Evolutionary conservation across 192 early-diverging fungal genomes (phyloP), one percentile per base, ranked within the genome.

Genomic region (Glomus cerebriforme): DNA sequence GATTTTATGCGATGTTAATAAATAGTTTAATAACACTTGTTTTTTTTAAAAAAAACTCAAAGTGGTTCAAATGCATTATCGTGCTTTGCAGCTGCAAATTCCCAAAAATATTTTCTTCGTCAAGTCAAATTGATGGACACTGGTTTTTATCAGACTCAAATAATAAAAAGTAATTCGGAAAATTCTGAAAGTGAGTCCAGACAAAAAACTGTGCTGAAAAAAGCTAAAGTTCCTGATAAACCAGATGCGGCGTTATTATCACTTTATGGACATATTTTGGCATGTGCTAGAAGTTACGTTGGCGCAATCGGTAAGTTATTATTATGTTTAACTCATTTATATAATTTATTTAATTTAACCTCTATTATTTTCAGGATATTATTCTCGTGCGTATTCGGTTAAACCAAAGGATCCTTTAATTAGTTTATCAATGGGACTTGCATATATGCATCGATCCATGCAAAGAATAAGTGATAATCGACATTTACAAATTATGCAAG

Each of bases 381-480:
- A 92, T 79, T 71, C 87, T 35, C 82, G 90, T 70, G 86, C 94
- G 15, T 88, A 86, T 86, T 75, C 81, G 22, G 34, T 91, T 24
- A 70, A 66, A 3, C 94, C 93, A n/a, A 75, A 84, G 0, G 92
- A 94, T 77, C 91, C 92, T 1, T 62, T 96, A 43, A 86, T 91
- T 37, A 90, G 89, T 29, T 73, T 96, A 0, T 90, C 83, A 27
- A 73, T 93, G 5, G 92, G 88, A 12, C 32, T 93, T 24, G 87
- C 90, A 13, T 88, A 89, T 74, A 35, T 95, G 5, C 91, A 92
- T 68, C 81, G 88, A 47, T 85, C 88, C 0, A 90, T 93, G 90
- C 90, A 93, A 75, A 83, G 94, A 19, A 86, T 91, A 70, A 87
- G 88, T 1, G 88, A 90, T 43, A 91, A 92, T 80, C 84, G 95